Evolutionary conservation across 768 basidiomycete genomes (phyloP).

Genomic region (Collybia sordida): DNA sequence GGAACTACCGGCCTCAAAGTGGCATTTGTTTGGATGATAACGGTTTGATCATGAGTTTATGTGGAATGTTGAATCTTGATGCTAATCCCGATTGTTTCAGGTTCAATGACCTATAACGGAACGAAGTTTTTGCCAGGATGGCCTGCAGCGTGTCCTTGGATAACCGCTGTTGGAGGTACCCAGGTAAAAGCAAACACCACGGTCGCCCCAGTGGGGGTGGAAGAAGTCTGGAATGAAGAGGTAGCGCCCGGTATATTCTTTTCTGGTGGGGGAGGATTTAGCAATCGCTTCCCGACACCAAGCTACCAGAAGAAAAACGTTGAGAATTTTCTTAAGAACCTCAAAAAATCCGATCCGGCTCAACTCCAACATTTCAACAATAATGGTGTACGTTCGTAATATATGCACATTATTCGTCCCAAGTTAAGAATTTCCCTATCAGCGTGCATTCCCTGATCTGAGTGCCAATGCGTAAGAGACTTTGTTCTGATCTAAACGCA

Average conservation of each 20-base stretch:
- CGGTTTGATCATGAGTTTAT: slow-evolving; percentile 18
- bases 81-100: slow-evolving; percentile 15
- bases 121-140: slow-evolving; percentile 46
- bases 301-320: slow-evolving; percentile 37
- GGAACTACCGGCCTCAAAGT: slow-evolving; percentile 34
- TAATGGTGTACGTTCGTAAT: slow-evolving; percentile 26
- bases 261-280: slow-evolving; percentile 35
- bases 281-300: slow-evolving; percentile 37
- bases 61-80: neutral
- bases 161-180: slow-evolving; percentile 47
- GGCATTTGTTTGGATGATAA: slow-evolving; percentile 37
- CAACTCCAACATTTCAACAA: slow-evolving; percentile 21
- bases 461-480: slow-evolving; percentile 34
- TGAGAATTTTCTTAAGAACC: slow-evolving; percentile 25
- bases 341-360: slow-evolving; percentile 27
- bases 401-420: neutral
- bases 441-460: slow-evolving; percentile 34
- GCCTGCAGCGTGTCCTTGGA: slow-evolving; percentile 43
- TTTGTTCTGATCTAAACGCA: slow-evolving; percentile 6
- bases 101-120: slow-evolving; percentile 28
- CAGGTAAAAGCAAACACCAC: slow-evolving; percentile 35
- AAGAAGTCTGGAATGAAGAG: slow-evolving; percentile 30
- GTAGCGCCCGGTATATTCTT: slow-evolving; percentile 29
- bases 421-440: neutral
- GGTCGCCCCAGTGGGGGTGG: slow-evolving; percentile 19